These are phyloP conservation scores for Fusarium protoensiforme DNA, from an alignment of 2,329 filamentous ascomycete genomes.

Conservation along the genomic window DNA sequence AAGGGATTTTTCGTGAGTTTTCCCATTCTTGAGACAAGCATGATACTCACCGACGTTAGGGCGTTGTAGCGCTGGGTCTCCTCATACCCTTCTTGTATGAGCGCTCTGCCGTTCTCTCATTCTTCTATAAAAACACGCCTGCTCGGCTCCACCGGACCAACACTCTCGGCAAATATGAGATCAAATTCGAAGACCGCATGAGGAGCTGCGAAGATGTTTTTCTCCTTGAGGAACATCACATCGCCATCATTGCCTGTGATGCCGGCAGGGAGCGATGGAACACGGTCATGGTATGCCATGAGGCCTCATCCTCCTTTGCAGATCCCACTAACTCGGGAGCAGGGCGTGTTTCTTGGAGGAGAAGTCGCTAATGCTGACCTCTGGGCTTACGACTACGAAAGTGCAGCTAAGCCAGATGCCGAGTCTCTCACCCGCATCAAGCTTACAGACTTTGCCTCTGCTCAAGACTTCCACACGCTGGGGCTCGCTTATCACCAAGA, in stretches of 20 bases:
- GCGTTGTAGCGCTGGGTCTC: slow-evolving; percentile 14
- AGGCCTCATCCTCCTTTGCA: accelerated
- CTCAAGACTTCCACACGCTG: slow-evolving; percentile 52
- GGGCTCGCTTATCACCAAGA: slow-evolving; percentile 52
- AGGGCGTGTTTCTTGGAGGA: slow-evolving; percentile 41
- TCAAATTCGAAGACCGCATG: slow-evolving; percentile 52
- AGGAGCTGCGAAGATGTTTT: slow-evolving; percentile 55
- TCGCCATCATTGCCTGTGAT: slow-evolving; percentile 54
- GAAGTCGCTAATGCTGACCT: slow-evolving; percentile 42
- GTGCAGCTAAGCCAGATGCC: slow-evolving; percentile 7
- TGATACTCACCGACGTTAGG: not conserved
- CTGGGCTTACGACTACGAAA: slow-evolving; percentile 52
- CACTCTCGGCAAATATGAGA: slow-evolving; percentile 37
- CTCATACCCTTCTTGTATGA: slow-evolving; percentile 23
- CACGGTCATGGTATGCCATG: slow-evolving; percentile 52
- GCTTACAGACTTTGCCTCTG: slow-evolving; percentile 32
- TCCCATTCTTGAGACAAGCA: not conserved
- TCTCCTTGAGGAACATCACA: slow-evolving; percentile 47
- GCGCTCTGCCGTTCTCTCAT: slow-evolving; percentile 22
- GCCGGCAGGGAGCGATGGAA: slow-evolving; percentile 54
- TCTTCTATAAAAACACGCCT: slow-evolving; percentile 46
- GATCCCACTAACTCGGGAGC: not conserved
- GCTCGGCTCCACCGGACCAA: slow-evolving; percentile 42
- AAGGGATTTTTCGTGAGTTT: slow-evolving; percentile 14
- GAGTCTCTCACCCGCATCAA: slow-evolving; percentile 38